phyloP scores from a whole-genome alignment of 2,329 filamentous ascomycete species.

The Anthostomella pinea region DNA sequence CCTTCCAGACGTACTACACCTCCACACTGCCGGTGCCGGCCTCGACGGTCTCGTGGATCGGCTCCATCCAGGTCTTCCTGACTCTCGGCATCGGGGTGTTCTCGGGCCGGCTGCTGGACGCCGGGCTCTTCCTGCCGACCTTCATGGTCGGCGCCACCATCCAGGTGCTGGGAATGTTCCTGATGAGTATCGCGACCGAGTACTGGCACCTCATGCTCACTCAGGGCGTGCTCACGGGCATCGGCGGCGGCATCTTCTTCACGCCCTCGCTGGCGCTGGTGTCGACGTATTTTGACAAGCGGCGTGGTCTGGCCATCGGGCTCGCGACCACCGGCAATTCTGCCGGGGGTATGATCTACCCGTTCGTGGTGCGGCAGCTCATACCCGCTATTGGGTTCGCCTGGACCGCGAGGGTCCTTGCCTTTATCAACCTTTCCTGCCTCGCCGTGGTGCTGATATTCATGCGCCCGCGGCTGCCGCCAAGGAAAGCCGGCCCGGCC shows the following conservation, averaged over 20 bases:
- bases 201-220: constrained; percentile 51
- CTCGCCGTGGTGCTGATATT: constrained; percentile 64
- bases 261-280: constrained; percentile 57
- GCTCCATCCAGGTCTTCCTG: constrained; percentile 42
- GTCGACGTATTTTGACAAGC: constrained; percentile 59
- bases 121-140: constrained; percentile 39
- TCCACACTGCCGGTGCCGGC: constrained; percentile 30
- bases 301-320: constrained; percentile 56
- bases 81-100: constrained; percentile 40
- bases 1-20: constrained; percentile 46
- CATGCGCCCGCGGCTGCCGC: constrained; percentile 32
- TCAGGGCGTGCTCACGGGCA: constrained; percentile 46
- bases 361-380: constrained; percentile 35
- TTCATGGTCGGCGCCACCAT: constrained; percentile 38
- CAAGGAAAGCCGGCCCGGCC: constrained; percentile 30
- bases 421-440: constrained; percentile 71
- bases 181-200: constrained; percentile 37
- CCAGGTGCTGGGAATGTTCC: constrained; percentile 44
- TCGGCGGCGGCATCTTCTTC: constrained; percentile 56
- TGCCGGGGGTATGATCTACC: constrained; percentile 53
- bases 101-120: constrained; percentile 43
- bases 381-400: constrained; percentile 30
- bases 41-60: constrained; percentile 44
- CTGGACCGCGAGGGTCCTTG: constrained; percentile 32
- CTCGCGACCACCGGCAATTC: constrained; percentile 56